Evolutionary conservation across 345 rosid species (phyloP).

Genomic region (Citrus sinensis): DNA sequence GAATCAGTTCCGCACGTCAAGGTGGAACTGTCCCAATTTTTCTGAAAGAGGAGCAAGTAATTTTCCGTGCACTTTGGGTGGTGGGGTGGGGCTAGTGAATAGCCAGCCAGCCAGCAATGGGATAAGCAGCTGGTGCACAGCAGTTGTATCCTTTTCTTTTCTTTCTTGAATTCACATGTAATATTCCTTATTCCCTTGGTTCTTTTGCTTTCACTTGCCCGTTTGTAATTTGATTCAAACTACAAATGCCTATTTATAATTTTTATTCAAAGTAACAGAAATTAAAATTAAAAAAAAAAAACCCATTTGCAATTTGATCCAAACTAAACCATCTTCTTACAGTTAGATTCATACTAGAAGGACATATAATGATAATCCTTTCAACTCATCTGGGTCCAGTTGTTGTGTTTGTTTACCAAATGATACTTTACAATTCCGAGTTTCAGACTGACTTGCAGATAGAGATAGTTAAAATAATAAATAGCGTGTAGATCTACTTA

Average conservation of each 20-base stretch:
- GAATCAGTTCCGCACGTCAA: not conserved
- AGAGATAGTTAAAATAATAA: too few relatives aligned
- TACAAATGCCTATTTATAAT: not conserved
- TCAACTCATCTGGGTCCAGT: not conserved
- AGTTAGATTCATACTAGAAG: not conserved
- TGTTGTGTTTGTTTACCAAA: constrained; percentile 4
- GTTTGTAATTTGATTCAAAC: not conserved
- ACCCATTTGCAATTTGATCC: not conserved
- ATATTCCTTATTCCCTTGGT: not conserved
- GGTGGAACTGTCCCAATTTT: not conserved
- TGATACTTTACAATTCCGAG: not conserved
- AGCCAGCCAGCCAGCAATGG: not conserved
- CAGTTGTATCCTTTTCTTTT: not conserved
- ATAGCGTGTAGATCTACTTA: too few relatives aligned
- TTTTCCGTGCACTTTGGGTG: not conserved
- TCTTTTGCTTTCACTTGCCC: not conserved
- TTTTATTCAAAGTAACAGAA: not conserved
- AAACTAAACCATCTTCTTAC: not conserved
- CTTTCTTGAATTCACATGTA: not conserved
- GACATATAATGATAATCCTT: not conserved
- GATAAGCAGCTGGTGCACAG: not conserved
- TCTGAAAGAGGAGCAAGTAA: not conserved
- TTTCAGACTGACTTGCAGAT: not conserved
- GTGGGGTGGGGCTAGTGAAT: constrained; percentile 5
- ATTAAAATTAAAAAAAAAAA: not conserved